A percentile compares a stretch with the other conserved stretches of the same genome.
These are phyloP conservation scores for Pichia sp. DNA, from an alignment of 1,139 yeast genomes.

Conservation along the genomic window DNA sequence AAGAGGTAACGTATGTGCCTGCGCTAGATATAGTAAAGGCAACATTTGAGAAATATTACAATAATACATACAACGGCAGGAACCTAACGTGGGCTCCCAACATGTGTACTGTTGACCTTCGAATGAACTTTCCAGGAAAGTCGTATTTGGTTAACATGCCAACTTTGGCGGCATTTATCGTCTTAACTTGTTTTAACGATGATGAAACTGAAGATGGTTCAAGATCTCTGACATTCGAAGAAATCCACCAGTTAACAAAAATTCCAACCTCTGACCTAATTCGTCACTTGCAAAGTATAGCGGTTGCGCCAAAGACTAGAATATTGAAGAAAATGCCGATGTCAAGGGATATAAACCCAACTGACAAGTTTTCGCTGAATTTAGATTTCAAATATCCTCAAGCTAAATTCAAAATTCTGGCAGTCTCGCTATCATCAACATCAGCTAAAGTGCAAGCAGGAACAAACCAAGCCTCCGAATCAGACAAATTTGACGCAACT, in stretches of 20 bases:
- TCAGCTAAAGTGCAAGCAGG: slow-evolving; percentile 14
- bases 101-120: slow-evolving; percentile 75
- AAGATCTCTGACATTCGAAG: slow-evolving; percentile 45
- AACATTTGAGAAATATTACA: slow-evolving; percentile 48
- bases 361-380: slow-evolving; percentile 68
- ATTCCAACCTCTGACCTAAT: slow-evolving; percentile 70
- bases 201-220: slow-evolving; percentile 42
- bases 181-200: slow-evolving; percentile 57
- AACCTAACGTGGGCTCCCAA: slow-evolving; percentile 79
- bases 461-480: not conserved
- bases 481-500: slow-evolving; percentile 40
- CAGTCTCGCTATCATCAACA: slow-evolving; percentile 47
- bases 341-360: slow-evolving; percentile 62
- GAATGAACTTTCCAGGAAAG: slow-evolving; percentile 59
- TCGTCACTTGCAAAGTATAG: slow-evolving; percentile 77
- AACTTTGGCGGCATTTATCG: slow-evolving; percentile 71
- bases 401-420: slow-evolving; percentile 69
- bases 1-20: slow-evolving; percentile 52
- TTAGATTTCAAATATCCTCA: slow-evolving; percentile 67
- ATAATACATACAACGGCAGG: slow-evolving; percentile 66
- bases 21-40: slow-evolving; percentile 40
- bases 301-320: slow-evolving; percentile 79
- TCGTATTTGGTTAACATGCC: slow-evolving; percentile 81
- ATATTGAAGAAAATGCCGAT: slow-evolving; percentile 68
- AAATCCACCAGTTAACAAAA: slow-evolving; percentile 61